A percentile compares a stretch with the other conserved stretches of the same genome.
Evolutionary conservation across 352 stramenopile genomes (phyloP).

Genomic region (Globisporangium nagaii): DNA sequence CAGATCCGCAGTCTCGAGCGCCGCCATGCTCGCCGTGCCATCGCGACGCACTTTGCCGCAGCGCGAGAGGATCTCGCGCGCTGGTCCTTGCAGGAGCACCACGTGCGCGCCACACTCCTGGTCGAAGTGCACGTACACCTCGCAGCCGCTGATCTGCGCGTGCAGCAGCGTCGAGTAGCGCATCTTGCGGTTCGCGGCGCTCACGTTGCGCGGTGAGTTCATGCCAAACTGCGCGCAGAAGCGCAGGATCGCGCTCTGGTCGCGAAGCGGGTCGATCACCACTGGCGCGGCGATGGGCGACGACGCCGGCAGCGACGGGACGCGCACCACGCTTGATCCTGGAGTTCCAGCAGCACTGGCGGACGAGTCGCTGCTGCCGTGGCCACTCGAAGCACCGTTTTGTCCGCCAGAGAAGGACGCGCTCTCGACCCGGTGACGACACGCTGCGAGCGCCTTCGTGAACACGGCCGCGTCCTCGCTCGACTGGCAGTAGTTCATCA

Average conservation of each 20-base stretch:
- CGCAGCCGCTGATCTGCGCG: slow-evolving; percentile 39
- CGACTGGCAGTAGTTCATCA: slow-evolving; percentile 24
- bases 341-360: not conserved
- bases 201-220: slow-evolving; percentile 17
- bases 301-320: slow-evolving; percentile 29
- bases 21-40: slow-evolving; percentile 1
- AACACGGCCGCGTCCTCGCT: slow-evolving; percentile 36
- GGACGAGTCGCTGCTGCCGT: not conserved
- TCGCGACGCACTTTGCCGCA: slow-evolving; percentile 36
- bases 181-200: slow-evolving; percentile 18
- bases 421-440: slow-evolving; percentile 28
- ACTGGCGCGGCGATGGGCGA: slow-evolving; percentile 33
- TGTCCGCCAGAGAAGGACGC: not conserved
- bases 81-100: slow-evolving; percentile 37
- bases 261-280: slow-evolving; percentile 35
- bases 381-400: not conserved
- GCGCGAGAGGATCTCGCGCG: slow-evolving; percentile 41
- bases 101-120: slow-evolving; percentile 40
- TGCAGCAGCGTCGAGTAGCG: slow-evolving; percentile 38
- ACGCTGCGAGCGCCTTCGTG: slow-evolving; percentile 36
- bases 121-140: slow-evolving; percentile 58
- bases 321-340: slow-evolving; percentile 1
- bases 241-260: slow-evolving; percentile 41
- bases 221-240: slow-evolving; percentile 38
- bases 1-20: slow-evolving; percentile 38